Conservation (phyloP, 768 basidiomycete genomes). For the Saitozyma podzolica region DNA sequence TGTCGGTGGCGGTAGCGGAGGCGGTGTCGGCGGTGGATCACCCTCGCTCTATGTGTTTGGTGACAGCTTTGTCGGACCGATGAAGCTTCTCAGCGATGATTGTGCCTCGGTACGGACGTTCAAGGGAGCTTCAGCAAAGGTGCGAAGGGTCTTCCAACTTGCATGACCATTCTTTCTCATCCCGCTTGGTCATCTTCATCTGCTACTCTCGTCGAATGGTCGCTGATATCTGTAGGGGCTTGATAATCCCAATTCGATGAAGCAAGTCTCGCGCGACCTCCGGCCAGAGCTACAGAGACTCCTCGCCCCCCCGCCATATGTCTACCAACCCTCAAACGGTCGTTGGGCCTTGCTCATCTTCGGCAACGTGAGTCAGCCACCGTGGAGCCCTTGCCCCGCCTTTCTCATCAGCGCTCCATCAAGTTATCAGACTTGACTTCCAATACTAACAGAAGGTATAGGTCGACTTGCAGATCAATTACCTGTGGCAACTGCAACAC, state of each 20-base stretch:
- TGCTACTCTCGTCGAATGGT: not conserved
- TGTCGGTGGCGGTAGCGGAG: no score
- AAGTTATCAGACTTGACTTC: no score
- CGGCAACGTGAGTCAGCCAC: conserved; percentile 35
- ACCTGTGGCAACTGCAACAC: conserved; percentile 42
- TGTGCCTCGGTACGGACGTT: conserved; percentile 28
- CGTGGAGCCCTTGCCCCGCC: not conserved
- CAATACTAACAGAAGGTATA: conserved; percentile 2
- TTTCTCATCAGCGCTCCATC: no score
- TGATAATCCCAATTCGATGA: conserved; percentile 44
- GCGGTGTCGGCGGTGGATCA: not conserved
- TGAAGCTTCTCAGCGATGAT: conserved; percentile 39
- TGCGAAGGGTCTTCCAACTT: conserved; percentile 8
- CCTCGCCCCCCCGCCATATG: conserved; percentile 41
- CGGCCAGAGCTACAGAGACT: conserved; percentile 31
- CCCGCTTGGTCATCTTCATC: not conserved
- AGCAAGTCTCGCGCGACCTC: conserved; percentile 37
- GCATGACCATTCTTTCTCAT: not conserved
- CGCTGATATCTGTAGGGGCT: conserved; percentile 27
- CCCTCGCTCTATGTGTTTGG: conserved; percentile 33
- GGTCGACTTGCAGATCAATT: conserved; percentile 50
- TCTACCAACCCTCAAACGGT: conserved; percentile 31
- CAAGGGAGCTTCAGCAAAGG: conserved; percentile 48
- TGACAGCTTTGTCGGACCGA: conserved; percentile 44
- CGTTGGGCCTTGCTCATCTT: conserved; percentile 41